Percentiles rank a stretch among this genome's conserved stretches.
These are phyloP conservation scores for Tricholoma sp. DNA, from an alignment of 768 basidiomycete genomes.

Conservation along the genomic window DNA sequence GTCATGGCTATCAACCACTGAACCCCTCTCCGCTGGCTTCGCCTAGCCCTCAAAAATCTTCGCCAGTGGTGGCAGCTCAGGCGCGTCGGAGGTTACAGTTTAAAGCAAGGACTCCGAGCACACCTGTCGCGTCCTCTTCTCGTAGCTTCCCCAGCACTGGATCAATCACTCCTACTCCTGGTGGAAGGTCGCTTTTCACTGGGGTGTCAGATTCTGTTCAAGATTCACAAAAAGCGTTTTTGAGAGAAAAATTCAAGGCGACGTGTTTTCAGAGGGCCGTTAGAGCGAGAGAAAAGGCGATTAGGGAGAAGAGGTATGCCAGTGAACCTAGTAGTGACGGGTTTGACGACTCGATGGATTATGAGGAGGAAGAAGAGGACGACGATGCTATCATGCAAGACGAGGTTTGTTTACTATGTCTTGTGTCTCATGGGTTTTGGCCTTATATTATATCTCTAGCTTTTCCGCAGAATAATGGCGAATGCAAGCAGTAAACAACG, in stretches of 20 bases:
- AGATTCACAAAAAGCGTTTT: constrained; percentile 47
- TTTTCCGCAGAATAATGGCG: constrained; percentile 62
- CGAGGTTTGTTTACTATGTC: constrained; percentile 36
- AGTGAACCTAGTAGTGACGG: constrained; percentile 47
- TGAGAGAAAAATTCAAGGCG: constrained; percentile 57
- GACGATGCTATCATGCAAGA: constrained; percentile 59
- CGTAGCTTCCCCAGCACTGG: constrained; percentile 1
- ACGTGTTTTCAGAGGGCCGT: constrained; percentile 59
- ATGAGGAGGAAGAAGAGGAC: constrained; percentile 52
- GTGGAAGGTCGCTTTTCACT: constrained; percentile 19
- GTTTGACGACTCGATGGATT: constrained; percentile 32
- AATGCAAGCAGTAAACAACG: constrained; percentile 43
- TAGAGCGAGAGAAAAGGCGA: constrained; percentile 46
- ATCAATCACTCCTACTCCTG: constrained; percentile 11
- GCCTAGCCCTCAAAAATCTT: constrained; percentile 30
- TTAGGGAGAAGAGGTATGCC: constrained; percentile 31
- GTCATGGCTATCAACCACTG: constrained; percentile 22
- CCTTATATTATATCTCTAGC: constrained; percentile 29
- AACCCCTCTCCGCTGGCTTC: constrained; percentile 53
- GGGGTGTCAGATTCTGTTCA: constrained; percentile 20
- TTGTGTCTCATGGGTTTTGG: not conserved
- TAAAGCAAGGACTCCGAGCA: constrained; percentile 30
- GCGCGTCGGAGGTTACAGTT: constrained; percentile 54
- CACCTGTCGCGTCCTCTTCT: constrained; percentile 22
- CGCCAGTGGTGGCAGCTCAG: constrained; percentile 39